Evolutionary conservation across 345 rosid genomes (phyloP).

Genomic region (Anacardium occidentale): DNA sequence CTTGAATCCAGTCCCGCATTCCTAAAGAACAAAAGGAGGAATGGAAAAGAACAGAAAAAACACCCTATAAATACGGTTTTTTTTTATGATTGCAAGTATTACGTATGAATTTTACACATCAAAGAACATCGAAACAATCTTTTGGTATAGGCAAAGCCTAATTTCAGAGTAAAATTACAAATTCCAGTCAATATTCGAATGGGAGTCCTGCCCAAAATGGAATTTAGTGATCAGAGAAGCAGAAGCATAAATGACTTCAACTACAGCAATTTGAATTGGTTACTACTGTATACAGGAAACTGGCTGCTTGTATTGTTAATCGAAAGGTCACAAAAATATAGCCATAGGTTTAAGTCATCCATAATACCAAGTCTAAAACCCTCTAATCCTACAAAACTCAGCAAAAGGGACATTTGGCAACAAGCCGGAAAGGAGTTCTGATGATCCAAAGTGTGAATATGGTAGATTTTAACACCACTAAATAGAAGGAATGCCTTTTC

Average conservation of each 20-base stretch:
- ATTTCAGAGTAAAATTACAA: not conserved
- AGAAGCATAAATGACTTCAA: not conserved
- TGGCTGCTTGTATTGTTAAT: not conserved
- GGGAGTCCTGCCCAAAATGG: not conserved
- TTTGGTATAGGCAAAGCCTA: not conserved
- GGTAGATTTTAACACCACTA: not conserved
- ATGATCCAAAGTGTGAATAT: not conserved
- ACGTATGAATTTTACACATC: not conserved
- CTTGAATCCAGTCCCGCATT: conserved; percentile 71
- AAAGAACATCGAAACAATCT: not conserved
- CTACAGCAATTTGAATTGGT: not conserved
- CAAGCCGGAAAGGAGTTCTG: not conserved
- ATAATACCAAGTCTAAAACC: not conserved
- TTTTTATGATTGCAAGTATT: not conserved
- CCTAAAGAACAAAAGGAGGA: conserved; percentile 43
- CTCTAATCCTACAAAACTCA: too few relatives aligned
- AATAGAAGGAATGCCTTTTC: not conserved
- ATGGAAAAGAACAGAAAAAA: conserved; percentile 4
- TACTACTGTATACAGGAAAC: not conserved
- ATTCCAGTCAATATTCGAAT: not conserved
- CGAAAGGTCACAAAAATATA: too few relatives aligned
- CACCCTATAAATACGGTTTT: not conserved
- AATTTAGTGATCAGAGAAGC: not conserved
- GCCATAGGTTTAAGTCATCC: not conserved
- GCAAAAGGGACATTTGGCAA: conserved; percentile 4